Conservation (phyloP, 176 grass and related monocot species). For the Miscanthus lutarioriparius region DNA sequence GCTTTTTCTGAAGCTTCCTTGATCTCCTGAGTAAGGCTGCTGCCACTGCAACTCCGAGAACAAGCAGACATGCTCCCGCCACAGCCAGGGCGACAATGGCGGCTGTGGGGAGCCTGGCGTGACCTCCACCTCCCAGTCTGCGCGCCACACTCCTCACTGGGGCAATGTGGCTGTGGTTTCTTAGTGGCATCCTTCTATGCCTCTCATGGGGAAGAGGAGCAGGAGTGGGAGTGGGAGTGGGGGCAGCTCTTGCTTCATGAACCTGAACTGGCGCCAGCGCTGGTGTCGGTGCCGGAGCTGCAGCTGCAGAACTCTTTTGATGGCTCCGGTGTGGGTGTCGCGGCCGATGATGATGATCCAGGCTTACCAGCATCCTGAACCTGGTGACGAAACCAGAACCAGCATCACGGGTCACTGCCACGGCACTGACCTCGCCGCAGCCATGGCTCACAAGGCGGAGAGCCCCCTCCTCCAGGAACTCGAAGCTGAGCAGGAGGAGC, state of each 20-base stretch:
- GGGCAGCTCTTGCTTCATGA: conserved; percentile 10
- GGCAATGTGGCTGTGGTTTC: neutral
- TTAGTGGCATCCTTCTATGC: conserved; percentile 14
- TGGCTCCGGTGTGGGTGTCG: neutral
- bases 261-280: neutral
- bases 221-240: neutral
- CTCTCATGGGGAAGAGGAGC: neutral
- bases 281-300: neutral
- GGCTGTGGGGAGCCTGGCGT: neutral
- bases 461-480: conserved; percentile 9
- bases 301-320: neutral
- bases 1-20: conserved; percentile 17
- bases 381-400: neutral
- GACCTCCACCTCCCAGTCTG: neutral
- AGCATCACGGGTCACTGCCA: neutral
- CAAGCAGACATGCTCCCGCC: conserved; percentile 27
- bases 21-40: conserved; percentile 24
- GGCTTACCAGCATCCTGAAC: conserved; percentile 38
- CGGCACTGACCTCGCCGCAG: neutral
- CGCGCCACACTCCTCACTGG: neutral
- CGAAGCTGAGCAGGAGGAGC: conserved; percentile 31
- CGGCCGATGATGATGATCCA: neutral
- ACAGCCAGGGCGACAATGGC: conserved; percentile 18
- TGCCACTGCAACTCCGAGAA: conserved; percentile 16
- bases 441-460: neutral